A percentile compares a stretch with the other conserved stretches of the same genome.
Evolutionary conservation across 495 filamentous ascomycete genomes (phyloP).

Genomic region (Penicillium fimorum): DNA sequence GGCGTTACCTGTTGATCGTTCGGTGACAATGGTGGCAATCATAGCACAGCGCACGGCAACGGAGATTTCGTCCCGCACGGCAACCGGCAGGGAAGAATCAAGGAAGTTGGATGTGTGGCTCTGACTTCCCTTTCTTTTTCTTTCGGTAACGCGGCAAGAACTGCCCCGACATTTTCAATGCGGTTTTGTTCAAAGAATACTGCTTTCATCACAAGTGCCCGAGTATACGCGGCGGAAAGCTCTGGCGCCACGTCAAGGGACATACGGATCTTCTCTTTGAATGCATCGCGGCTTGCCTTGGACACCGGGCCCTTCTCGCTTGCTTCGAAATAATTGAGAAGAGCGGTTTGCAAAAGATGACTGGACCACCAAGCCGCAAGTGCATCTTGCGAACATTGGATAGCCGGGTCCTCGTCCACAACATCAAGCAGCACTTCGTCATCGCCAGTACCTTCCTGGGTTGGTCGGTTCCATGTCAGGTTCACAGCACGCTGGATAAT

Average conservation of each 20-base stretch:
- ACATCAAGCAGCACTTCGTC: slow-evolving; percentile 73
- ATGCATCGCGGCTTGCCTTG: slow-evolving; percentile 40
- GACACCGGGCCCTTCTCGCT: slow-evolving; percentile 42
- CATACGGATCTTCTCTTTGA: slow-evolving; percentile 60
- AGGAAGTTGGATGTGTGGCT: slow-evolving; percentile 41
- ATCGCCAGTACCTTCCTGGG: slow-evolving; percentile 58
- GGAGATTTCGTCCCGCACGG: slow-evolving; percentile 61
- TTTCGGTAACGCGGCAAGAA: slow-evolving; percentile 49
- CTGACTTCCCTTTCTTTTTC: slow-evolving; percentile 36
- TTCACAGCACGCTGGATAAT: slow-evolving; percentile 88
- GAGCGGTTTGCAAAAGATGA: slow-evolving; percentile 66
- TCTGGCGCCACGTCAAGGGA: slow-evolving; percentile 76
- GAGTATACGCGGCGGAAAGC: slow-evolving; percentile 69
- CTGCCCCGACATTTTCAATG: slow-evolving; percentile 46
- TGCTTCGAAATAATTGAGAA: slow-evolving; percentile 59
- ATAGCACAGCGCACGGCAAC: slow-evolving; percentile 79
- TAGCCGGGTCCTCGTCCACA: slow-evolving; percentile 82
- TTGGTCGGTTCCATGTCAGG: slow-evolving; percentile 82
- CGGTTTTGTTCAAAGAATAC: slow-evolving; percentile 47
- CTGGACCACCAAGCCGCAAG: slow-evolving; percentile 89
- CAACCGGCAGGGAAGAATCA: slow-evolving; percentile 47
- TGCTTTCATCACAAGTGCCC: slow-evolving; percentile 70
- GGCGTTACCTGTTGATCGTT: slow-evolving; percentile 35
- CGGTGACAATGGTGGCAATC: slow-evolving; percentile 65
- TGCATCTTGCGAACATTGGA: slow-evolving; percentile 84